Conservation (phyloP, 2,329 filamentous ascomycete genomes). For the Neocucurbitaria cava region DNA sequence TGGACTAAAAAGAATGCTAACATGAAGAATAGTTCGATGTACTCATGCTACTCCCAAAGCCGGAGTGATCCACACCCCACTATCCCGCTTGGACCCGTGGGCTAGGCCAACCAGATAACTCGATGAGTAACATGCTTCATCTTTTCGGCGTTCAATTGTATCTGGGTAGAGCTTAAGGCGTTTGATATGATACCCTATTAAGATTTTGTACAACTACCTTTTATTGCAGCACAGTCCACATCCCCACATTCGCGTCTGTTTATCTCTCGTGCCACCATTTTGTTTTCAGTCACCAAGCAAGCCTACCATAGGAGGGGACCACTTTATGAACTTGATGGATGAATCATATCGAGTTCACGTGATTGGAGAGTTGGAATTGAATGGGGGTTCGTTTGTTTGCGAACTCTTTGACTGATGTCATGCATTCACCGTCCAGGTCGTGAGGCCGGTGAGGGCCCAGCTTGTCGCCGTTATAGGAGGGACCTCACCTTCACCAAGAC, state of each 20-base stretch:
- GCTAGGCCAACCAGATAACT: neutral
- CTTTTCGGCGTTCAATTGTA: neutral
- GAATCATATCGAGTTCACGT: neutral
- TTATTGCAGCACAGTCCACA: neutral
- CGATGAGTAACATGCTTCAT: too few relatives aligned
- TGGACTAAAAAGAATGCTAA: slow-evolving; percentile 9
- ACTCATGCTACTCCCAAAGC: slow-evolving; percentile 39
- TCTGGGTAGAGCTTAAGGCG: neutral
- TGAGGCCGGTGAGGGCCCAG: neutral
- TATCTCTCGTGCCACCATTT: neutral
- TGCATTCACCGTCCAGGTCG: neutral
- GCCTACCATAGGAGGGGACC: neutral
- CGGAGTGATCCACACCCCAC: slow-evolving; percentile 25
- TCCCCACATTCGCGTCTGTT: neutral
- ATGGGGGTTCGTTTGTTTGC: neutral
- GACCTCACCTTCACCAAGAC: slow-evolving; percentile 8
- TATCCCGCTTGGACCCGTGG: slow-evolving; percentile 28
- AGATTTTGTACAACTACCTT: neutral
- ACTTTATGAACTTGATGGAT: too few relatives aligned
- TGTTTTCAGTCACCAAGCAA: neutral
- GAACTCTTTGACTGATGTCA: neutral
- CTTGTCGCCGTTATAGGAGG: neutral
- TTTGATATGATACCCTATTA: neutral
- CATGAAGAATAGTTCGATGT: slow-evolving; percentile 30
- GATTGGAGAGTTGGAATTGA: neutral